Evolutionary conservation across 2,329 filamentous ascomycete species (phyloP).

Genomic region (Venturia carpophila): DNA sequence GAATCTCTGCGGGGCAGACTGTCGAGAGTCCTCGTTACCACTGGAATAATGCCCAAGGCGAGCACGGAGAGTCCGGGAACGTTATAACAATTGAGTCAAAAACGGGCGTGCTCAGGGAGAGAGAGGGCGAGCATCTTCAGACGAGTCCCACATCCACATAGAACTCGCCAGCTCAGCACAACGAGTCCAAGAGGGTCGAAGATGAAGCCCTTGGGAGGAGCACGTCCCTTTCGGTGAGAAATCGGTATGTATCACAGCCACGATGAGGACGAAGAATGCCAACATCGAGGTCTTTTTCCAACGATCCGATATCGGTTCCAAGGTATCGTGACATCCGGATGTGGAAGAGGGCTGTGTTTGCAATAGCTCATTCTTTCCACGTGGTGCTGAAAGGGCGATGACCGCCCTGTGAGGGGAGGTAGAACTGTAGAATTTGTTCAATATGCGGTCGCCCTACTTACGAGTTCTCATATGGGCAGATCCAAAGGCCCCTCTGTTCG

Average conservation of each 20-base stretch:
- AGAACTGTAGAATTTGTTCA: not conserved
- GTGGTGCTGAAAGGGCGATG: not conserved
- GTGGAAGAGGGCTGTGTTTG: not conserved
- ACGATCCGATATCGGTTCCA: not conserved
- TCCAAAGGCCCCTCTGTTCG: not conserved
- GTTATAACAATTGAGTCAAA: not conserved
- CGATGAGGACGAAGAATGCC: not conserved
- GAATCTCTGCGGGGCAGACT: not conserved
- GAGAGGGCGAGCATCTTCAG: not conserved
- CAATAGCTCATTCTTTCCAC: not conserved
- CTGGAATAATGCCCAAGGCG: not conserved
- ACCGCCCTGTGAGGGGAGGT: not conserved
- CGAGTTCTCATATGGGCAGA: not conserved
- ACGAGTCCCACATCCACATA: not conserved
- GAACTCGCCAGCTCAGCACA: not conserved
- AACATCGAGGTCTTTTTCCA: not conserved
- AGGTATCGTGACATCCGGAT: constrained; percentile 2
- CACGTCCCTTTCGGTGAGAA: not conserved
- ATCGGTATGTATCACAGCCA: not conserved
- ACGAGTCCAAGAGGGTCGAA: not conserved
- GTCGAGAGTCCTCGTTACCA: not conserved
- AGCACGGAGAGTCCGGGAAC: not conserved
- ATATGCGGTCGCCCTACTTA: not conserved
- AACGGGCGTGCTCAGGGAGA: not conserved
- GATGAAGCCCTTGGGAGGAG: not conserved